Evolutionary conservation across 768 basidiomycete species (phyloP), one percentile per base, ranked within the genome.

Genomic region (Suillus weaverae): DNA sequence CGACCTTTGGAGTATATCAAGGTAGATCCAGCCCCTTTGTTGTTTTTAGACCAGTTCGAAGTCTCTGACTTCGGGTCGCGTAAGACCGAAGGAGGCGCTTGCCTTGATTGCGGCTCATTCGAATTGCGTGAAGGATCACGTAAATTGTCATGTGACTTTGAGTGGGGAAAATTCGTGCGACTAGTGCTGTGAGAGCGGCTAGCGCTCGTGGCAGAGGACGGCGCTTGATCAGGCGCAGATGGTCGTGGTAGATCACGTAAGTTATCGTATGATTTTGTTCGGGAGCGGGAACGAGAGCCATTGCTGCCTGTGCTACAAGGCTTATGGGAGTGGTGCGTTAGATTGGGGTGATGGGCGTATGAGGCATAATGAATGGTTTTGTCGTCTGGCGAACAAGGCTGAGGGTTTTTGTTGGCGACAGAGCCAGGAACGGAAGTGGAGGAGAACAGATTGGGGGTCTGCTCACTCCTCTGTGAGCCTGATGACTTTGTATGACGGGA

Each of bases 401-500:
- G 67, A 41, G 68, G 54, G 13, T 64, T 54, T 35, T 68, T 66
- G 33, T 71, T 57, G 2, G 69, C 46, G 13, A 61, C 62, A 65
- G 60, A 30, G 32, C 39, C 48, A 55, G 51, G 66, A 61, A 36
- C 69, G 16, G 61, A 60, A 46, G 71, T 16, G 20, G 71, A 72
- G 35, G 61, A 48, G 36, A 60, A 61, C 20, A 65, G 26, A 20
- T 67, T 60, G 3, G 66, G 62, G 38, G 68, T 64, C n/a, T 59
- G 66, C 36, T 64, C 71, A 66, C 72, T 77, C 26, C 68, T 72
- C 55, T 72, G 61, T 5, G 76, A 73, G 65, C 69, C 67, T 61
- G 78, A 69, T 60, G 77, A 76, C 65, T 75, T 73, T 68, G 74
- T 69, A 39, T 69, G 73, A 71, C 68, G 72, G n/a, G 70, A 72